Base-by-base conservation (phyloP, 2,329 filamentous ascomycete genomes). In the Epichloe uncinata region DNA sequence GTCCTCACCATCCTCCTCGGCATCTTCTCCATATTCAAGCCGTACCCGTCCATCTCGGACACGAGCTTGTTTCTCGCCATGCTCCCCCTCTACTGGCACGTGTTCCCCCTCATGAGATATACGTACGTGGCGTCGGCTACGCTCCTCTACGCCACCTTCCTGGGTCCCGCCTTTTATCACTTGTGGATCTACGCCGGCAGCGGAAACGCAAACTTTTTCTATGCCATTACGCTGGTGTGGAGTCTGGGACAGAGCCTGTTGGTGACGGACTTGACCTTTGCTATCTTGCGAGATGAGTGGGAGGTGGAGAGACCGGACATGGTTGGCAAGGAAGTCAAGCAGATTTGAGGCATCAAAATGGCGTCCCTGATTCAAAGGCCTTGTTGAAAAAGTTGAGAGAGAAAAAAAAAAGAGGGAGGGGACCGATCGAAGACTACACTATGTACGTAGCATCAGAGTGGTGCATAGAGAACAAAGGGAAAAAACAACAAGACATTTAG, bases 151-250 rank as follows among this genome's bases (percentile, higher is more conserved):
- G 84, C 88, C 22, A 85, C 84, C 3, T 83, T 95, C 54, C 76
- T 98, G 0, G 93, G 93, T 0, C 93, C 93, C 1, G 89, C 90
- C 0, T 98, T 98, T 64, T 95, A 97, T 65, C 84, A 98, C 63
- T 73, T 98, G 5, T 98, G 93, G 93, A 91, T 98, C 51, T 98
- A 97, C 62, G 93, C 93, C 2, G 93, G 93, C 46, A 95, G 89
- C 50, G 93, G 93, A 30, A 98, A 98, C 61, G 93, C 93, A 52
- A 98, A 98, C 65, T 98, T 98, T 71, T 98, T 98, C 70, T 98
- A 98, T 63, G 93, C 93, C 56, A 97, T 98, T 60, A 98, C 93
- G 0, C 71, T 98, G n/a, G 93, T 98, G 0, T 98, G 93, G 93
- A 95, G 88, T 62, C 66, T 98, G 22, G 93, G 88, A 0, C 75